Conservation (phyloP, 2,329 filamentous ascomycete genomes). For the Sarocladium oryzae region DNA sequence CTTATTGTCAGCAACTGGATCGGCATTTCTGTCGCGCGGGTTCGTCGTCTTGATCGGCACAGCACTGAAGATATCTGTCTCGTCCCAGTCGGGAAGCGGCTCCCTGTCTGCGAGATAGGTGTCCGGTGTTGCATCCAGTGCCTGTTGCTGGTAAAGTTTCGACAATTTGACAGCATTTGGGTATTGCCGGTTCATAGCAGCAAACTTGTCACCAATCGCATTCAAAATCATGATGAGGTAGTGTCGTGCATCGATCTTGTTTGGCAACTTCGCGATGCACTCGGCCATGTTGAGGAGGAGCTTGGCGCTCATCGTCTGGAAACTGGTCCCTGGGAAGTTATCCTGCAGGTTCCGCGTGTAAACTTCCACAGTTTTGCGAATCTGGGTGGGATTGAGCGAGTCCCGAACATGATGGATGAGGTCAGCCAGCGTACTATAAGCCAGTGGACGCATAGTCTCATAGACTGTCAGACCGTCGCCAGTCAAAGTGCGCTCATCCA, state of each 20-base stretch:
- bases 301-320: conserved; percentile 99
- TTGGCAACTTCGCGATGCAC: conserved; percentile 87
- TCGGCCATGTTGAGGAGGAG: conserved; percentile 96
- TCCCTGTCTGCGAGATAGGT: conserved; percentile 81
- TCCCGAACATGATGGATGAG: conserved; percentile 96
- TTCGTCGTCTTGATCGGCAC: conserved; percentile 95
- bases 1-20: conserved; percentile 94
- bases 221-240: conserved; percentile 97
- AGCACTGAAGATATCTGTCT: conserved; percentile 94
- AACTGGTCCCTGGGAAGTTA: conserved; percentile 93
- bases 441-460: conserved; percentile 89
- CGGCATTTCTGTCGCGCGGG: conserved; percentile 77
- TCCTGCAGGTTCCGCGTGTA: conserved; percentile 96
- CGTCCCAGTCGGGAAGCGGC: conserved; percentile 85
- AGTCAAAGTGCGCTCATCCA: conserved; percentile 90
- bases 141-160: conserved; percentile 65
- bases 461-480: conserved; percentile 95
- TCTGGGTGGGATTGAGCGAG: conserved; percentile 80
- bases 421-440: conserved; percentile 97
- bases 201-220: conserved; percentile 97
- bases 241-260: conserved; percentile 90
- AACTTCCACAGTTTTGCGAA: conserved; percentile 90
- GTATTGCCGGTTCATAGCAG: conserved; percentile 95
- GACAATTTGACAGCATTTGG: conserved; percentile 91
- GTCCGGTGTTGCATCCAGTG: conserved; percentile 57